Evolutionary conservation across 192 early-diverging fungal genomes (phyloP).

Genomic region (Diversispora eburnea): DNA sequence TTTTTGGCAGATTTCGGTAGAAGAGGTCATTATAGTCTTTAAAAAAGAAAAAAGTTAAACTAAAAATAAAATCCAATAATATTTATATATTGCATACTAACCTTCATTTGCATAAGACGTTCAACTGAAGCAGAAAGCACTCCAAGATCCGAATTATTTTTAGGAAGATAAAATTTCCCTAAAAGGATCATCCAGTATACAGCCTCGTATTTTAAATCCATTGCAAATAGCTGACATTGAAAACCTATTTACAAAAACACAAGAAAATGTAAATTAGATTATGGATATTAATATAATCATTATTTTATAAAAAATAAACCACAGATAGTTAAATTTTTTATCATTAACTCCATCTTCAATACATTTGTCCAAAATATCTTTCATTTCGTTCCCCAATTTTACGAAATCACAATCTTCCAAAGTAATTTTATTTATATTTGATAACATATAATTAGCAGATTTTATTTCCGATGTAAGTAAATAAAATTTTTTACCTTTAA

Average conservation of each 20-base stretch:
- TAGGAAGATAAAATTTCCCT: conserved; percentile 20
- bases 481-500: conserved; percentile 10
- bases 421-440: conserved; percentile 17
- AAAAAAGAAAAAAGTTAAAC: conserved; percentile 3
- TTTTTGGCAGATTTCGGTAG: conserved; percentile 5
- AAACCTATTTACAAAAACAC: conserved; percentile 1
- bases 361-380: conserved; percentile 17
- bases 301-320: conserved; percentile 4
- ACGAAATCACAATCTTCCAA: conserved; percentile 21
- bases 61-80: conserved; percentile 22
- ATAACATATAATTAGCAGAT: not conserved
- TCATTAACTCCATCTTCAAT: conserved; percentile 16
- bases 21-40: conserved; percentile 18
- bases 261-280: conserved; percentile 1
- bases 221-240: conserved; percentile 7
- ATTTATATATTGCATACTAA: conserved; percentile 18
- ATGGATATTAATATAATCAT: not conserved
- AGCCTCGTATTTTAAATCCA: conserved; percentile 19
- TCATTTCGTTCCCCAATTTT: conserved; percentile 26
- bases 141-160: conserved; percentile 4
- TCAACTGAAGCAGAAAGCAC: conserved; percentile 12
- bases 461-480: not conserved
- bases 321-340: conserved; percentile 16
- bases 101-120: conserved; percentile 14
- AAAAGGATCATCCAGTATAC: conserved; percentile 20